Percentiles rank a stretch among this genome's conserved stretches.
These are phyloP conservation scores for Gigaspora rosea DNA, from an alignment of 192 early-diverging fungal genomes.

Conservation along the genomic window DNA sequence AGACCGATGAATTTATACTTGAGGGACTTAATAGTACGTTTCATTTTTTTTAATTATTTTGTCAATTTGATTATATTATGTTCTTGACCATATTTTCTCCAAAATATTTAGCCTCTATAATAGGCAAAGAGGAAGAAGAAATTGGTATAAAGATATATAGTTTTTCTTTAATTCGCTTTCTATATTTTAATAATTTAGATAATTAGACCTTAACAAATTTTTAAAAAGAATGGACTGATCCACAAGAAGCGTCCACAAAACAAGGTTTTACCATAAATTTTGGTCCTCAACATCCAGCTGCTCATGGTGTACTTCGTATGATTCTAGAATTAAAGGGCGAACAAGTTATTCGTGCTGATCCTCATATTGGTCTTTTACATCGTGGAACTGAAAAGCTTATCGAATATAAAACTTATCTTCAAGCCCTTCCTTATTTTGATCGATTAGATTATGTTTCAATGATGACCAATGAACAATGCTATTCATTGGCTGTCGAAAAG, in stretches of 20 bases:
- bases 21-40: too few species aligned
- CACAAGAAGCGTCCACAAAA: conserved; percentile 24
- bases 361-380: conserved; percentile 96
- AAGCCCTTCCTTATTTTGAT: conserved; percentile 98
- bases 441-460: conserved; percentile 98
- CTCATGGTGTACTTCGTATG: conserved; percentile 93
- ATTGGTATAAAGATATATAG: too few species aligned
- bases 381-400: conserved; percentile 99
- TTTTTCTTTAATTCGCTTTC: background rate
- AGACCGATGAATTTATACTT: too few species aligned
- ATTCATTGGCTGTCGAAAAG: conserved; percentile 97
- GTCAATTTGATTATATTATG: too few species aligned
- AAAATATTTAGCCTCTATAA: too few species aligned
- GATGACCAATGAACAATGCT: conserved; percentile 99
- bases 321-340: conserved; percentile 94
- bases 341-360: conserved; percentile 89
- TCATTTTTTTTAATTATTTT: too few species aligned
- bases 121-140: too few species aligned
- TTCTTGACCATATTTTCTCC: too few species aligned
- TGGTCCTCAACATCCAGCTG: conserved; percentile 99
- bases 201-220: background rate
- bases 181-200: background rate
- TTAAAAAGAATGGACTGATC: conserved; percentile 23
- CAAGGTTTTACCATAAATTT: conserved; percentile 93
- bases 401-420: conserved; percentile 98